A percentile compares a stretch with the other conserved stretches of the same genome.
phyloP scores from a whole-genome alignment of 176 grass and related monocot genomes.

The Oryza meridionalis region DNA sequence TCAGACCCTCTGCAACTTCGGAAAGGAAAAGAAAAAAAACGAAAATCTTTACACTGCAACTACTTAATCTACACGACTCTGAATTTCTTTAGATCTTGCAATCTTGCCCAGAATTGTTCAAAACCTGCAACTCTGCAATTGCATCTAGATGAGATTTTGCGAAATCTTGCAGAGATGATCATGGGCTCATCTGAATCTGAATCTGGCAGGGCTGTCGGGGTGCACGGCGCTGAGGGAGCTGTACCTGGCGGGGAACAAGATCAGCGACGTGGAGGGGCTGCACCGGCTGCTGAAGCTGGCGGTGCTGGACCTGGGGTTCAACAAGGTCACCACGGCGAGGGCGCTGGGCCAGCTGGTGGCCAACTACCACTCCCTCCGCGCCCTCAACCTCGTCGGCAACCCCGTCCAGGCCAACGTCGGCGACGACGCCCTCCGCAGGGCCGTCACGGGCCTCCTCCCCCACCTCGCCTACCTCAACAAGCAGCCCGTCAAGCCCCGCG shows the following conservation, averaged over 20 bases:
- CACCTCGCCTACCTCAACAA: slow-evolving; percentile 86
- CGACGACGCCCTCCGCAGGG: slow-evolving; percentile 82
- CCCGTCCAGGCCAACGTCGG: slow-evolving; percentile 89
- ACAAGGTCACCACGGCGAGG: slow-evolving; percentile 88
- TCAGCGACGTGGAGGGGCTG: slow-evolving; percentile 86
- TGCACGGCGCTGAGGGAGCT: slow-evolving; percentile 89
- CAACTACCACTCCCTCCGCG: slow-evolving; percentile 93
- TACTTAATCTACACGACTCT: neutral
- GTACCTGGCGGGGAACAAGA: slow-evolving; percentile 91
- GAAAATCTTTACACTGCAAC: too few species aligned
- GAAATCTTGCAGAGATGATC: too few species aligned
- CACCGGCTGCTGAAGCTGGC: slow-evolving; percentile 94
- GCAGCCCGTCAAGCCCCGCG: slow-evolving; percentile 82
- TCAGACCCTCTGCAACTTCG: too few species aligned
- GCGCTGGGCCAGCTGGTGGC: slow-evolving; percentile 94
- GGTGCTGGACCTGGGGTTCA: slow-evolving; percentile 96
- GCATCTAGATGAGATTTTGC: neutral
- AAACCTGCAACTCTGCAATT: too few species aligned
- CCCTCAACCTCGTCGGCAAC: slow-evolving; percentile 91
- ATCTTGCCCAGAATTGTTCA: neutral
- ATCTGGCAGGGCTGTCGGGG: slow-evolving; percentile 54
- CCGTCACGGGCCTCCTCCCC: slow-evolving; percentile 71
- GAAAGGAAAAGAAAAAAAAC: too few species aligned
- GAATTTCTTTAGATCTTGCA: neutral
- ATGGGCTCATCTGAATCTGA: too few species aligned